Base-by-base conservation (phyloP, 164 flowering plant species). In the Magnolia kwangsiensis region DNA sequence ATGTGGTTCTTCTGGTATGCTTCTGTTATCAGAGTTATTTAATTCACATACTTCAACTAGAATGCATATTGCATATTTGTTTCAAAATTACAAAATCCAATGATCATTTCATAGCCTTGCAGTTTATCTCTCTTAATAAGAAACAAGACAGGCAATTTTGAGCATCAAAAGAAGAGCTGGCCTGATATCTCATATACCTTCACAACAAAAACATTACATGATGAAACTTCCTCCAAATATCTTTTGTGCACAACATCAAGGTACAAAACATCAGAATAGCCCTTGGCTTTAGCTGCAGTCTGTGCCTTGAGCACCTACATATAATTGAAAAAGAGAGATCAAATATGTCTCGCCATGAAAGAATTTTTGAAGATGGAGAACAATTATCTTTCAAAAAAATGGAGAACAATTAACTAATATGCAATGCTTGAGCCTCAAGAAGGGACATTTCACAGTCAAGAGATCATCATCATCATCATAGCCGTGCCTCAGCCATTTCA, bases 221-320 rank as follows among this genome's bases (percentile, higher is more conserved):
- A 78, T 73, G 96, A 88, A 20, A 90, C 92, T 80, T 91, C 96
- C 84, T 91, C 93, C 7, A 91, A 64, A 74, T 89, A 67, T 78
- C 78, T 90, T 76, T 83, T 90, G 68, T 84, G 74, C 59, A 83
- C 85, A 0, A 92, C 78, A 75, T 91, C 96, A 49, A 91, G 88
- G 82, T 85, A 91, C 73, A 91, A 29, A 19, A 91, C 96, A 79
- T 91, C 96, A 3, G 93, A 86, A 80, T 85, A 91, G 74, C 93
- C 96, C 74, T 79, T 83, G 75, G 65, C 80, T 73, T 89, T 91
- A 0, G 96, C 96, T 73, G 80, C 80, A 24, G 68, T 59, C 66
- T 78, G 75, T 71, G 92, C 85, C 74, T 87, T 89, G 37, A 90
- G 74, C 63, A 86, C 90, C 96, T 91, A 63, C 63, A 79, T 55